These are phyloP conservation scores for Euclidium syriacum DNA, from an alignment of 345 rosid genomes.

Conservation along the genomic window DNA sequence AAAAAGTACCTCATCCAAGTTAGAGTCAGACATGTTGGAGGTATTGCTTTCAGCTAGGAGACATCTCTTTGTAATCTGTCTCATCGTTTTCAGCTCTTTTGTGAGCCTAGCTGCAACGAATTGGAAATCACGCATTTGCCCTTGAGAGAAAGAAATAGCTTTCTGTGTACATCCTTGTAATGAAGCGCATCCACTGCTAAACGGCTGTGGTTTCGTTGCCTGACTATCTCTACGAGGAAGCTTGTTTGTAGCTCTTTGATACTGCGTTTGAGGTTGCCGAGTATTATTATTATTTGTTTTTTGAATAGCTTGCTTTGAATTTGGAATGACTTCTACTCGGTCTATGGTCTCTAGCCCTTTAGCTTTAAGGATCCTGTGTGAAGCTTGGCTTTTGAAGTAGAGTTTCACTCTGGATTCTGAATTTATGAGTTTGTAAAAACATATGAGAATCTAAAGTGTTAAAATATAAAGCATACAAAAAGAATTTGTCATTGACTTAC, in stretches of 20 bases:
- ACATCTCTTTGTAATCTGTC: slow-evolving; percentile 46
- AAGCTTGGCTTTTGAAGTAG: slow-evolving; percentile 37
- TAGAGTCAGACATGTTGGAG: slow-evolving; percentile 29
- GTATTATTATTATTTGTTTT: slow-evolving; percentile 4
- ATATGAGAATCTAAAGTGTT: slow-evolving; percentile 9
- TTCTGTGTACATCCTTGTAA: slow-evolving; percentile 51
- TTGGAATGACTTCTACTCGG: slow-evolving; percentile 34
- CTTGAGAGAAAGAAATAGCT: slow-evolving; percentile 69
- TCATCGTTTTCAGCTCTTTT: slow-evolving; percentile 60
- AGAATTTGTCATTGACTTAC: slow-evolving; percentile 38
- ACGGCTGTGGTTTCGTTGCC: slow-evolving; percentile 11
- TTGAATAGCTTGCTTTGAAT: slow-evolving; percentile 31
- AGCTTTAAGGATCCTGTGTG: slow-evolving; percentile 36
- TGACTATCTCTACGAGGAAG: slow-evolving; percentile 24
- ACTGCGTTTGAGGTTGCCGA: slow-evolving; percentile 3
- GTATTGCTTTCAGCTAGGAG: slow-evolving; percentile 34
- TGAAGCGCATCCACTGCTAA: slow-evolving; percentile 38
- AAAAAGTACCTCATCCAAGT: slow-evolving; percentile 56
- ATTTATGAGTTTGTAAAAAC: slow-evolving; percentile 1
- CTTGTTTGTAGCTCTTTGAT: slow-evolving; percentile 34
- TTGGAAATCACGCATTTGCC: slow-evolving; percentile 64
- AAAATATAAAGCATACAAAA: neutral
- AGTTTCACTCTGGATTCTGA: slow-evolving; percentile 58
- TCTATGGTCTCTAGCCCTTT: slow-evolving; percentile 40
- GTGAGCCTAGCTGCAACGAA: slow-evolving; percentile 55